Evolutionary conservation across 345 rosid genomes (phyloP).

Genomic region (Eucalyptus pumila): DNA sequence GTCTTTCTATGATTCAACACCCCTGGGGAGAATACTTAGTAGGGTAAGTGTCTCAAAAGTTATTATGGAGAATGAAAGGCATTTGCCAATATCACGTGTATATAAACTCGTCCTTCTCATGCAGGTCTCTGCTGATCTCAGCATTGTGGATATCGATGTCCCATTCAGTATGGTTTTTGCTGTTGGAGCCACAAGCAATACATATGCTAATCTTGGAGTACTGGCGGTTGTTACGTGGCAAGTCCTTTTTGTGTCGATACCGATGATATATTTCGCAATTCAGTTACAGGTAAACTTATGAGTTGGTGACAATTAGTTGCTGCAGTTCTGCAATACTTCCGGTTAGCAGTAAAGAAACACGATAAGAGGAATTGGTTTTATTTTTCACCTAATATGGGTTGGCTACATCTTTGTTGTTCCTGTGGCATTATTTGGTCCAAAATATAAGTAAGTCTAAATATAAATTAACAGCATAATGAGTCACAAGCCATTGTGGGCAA

Average conservation of each 20-base stretch:
- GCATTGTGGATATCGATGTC: constrained; percentile 85
- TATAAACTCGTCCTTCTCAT: not conserved
- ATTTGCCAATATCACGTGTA: not conserved
- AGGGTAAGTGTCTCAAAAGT: constrained; percentile 26
- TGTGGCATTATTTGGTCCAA: not conserved
- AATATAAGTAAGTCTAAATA: not conserved
- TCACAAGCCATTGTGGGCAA: not conserved
- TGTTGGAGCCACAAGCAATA: constrained; percentile 47
- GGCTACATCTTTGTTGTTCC: not conserved
- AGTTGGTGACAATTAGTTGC: not conserved
- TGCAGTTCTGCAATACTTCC: not conserved
- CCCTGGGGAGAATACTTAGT: constrained; percentile 75
- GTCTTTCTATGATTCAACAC: constrained; percentile 88
- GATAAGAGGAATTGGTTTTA: not conserved
- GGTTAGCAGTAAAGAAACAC: not conserved
- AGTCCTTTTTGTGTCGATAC: constrained; percentile 71
- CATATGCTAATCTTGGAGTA: constrained; percentile 62
- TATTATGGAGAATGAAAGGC: not conserved
- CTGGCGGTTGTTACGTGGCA: constrained; percentile 86
- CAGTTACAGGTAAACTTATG: constrained; percentile 58
- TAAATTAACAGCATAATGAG: not conserved
- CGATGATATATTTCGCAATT: constrained; percentile 50
- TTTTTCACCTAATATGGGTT: not conserved
- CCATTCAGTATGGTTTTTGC: constrained; percentile 63
- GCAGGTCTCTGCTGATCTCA: constrained; percentile 77